Percentiles rank a stretch among this genome's conserved stretches.
Evolutionary conservation across 2,329 filamentous ascomycete genomes (phyloP).

Genomic region (Fusarium concolor): DNA sequence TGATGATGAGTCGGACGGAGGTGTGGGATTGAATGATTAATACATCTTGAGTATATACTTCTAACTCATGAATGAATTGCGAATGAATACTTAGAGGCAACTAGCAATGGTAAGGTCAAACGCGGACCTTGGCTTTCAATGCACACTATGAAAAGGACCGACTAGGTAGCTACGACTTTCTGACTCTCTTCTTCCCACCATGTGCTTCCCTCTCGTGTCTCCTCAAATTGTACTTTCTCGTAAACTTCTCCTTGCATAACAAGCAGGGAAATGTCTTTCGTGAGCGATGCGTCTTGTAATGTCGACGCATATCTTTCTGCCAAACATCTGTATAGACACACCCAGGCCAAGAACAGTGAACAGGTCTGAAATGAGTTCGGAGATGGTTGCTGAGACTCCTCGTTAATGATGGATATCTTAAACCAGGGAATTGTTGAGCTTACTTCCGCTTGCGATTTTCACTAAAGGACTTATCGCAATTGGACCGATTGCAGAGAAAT

Average conservation of each 20-base stretch:
- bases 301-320: slow-evolving; percentile 34
- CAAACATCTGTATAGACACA: slow-evolving; percentile 14
- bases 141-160: neutral
- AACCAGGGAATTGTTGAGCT: neutral
- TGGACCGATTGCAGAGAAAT: slow-evolving; percentile 22
- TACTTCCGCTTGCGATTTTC: slow-evolving; percentile 30
- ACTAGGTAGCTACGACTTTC: neutral
- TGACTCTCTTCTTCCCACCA: slow-evolving; percentile 15
- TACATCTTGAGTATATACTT: neutral
- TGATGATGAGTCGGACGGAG: slow-evolving; percentile 27
- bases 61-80: too few relatives aligned
- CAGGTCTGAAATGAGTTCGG: slow-evolving; percentile 33
- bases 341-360: slow-evolving; percentile 23
- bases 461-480: slow-evolving; percentile 12
- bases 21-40: slow-evolving; percentile 3
- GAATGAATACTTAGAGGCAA: neutral
- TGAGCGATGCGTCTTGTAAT: slow-evolving; percentile 20
- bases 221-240: slow-evolving; percentile 14
- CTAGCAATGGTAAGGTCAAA: too few relatives aligned
- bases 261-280: slow-evolving; percentile 10
- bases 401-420: neutral
- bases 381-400: slow-evolving; percentile 32
- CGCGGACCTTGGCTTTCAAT: neutral
- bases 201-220: slow-evolving; percentile 25
- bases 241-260: slow-evolving; percentile 13